Conservation (phyloP, 495 filamentous ascomycete species). For the Penicillium mononematosum region DNA sequence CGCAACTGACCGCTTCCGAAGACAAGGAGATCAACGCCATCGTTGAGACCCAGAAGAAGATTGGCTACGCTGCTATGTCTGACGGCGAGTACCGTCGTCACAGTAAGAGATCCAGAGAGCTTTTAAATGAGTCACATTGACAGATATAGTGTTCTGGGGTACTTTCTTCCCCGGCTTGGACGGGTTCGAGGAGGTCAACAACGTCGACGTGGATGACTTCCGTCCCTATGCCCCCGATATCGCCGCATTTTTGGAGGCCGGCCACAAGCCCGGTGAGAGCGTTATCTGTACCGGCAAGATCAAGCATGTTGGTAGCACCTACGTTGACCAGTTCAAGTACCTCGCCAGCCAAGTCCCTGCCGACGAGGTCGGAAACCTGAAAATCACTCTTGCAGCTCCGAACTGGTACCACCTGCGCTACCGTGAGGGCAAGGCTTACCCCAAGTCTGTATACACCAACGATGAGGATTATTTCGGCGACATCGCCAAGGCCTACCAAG, state of each 20-base stretch:
- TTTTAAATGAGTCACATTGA: neutral
- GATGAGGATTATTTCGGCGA: conserved; percentile 73
- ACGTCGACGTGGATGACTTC: conserved; percentile 63
- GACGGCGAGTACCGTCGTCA: conserved; percentile 77
- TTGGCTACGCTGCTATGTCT: conserved; percentile 66
- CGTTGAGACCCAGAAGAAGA: conserved; percentile 61
- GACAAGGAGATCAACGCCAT: conserved; percentile 66
- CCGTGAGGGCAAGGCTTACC: conserved; percentile 66
- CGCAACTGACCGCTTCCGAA: conserved; percentile 51
- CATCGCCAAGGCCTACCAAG: conserved; percentile 70
- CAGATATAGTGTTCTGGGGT: conserved; percentile 60
- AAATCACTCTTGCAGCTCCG: conserved; percentile 71
- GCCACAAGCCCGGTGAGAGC: conserved; percentile 71
- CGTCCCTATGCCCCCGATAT: conserved; percentile 77
- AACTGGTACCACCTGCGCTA: conserved; percentile 76
- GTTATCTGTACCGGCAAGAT: conserved; percentile 74
- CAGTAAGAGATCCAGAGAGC: conserved; percentile 36
- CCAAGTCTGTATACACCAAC: conserved; percentile 59
- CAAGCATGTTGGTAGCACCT: conserved; percentile 61
- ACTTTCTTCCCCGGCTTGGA: conserved; percentile 75
- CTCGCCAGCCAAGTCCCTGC: conserved; percentile 60
- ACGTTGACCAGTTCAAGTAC: conserved; percentile 66
- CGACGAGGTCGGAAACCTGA: conserved; percentile 61
- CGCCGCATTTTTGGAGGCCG: conserved; percentile 67
- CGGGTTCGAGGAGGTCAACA: conserved; percentile 61